Percentiles rank a stretch among this genome's conserved stretches.
Evolutionary conservation across 805 yeast species (phyloP).

Genomic region (Starmerella kuoi): DNA sequence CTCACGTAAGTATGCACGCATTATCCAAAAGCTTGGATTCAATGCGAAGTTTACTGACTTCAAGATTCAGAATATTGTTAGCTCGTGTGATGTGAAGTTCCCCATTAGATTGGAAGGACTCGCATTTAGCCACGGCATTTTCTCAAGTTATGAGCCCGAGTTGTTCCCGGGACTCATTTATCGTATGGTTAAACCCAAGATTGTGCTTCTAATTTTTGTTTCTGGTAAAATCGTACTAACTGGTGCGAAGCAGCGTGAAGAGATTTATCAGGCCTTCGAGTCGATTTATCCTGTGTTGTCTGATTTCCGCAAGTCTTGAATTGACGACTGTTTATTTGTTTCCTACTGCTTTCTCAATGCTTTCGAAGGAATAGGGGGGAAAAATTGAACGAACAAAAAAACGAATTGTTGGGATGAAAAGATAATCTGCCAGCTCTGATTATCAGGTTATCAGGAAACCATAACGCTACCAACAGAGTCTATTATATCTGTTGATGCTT

Average conservation of each 20-base stretch:
- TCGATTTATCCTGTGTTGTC: conserved; percentile 96
- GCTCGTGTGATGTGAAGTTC: conserved; percentile 96
- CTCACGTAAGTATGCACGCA: conserved; percentile 93
- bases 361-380: too few species aligned
- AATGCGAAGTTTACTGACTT: conserved; percentile 96
- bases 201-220: conserved; percentile 87
- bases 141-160: conserved; percentile 97
- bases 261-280: conserved; percentile 94
- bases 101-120: conserved; percentile 95
- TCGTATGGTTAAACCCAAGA: conserved; percentile 98
- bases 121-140: conserved; percentile 96
- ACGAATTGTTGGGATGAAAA: too few species aligned
- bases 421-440: too few species aligned
- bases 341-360: too few species aligned
- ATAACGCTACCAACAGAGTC: too few species aligned
- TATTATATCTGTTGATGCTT: too few species aligned
- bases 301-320: conserved; percentile 77
- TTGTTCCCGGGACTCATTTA: conserved; percentile 95
- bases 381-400: too few species aligned
- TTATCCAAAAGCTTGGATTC: conserved; percentile 93
- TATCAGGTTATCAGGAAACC: too few species aligned
- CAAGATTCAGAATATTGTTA: conserved; percentile 95
- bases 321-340: too few species aligned
- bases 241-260: conserved; percentile 98
- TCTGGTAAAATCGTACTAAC: conserved; percentile 95